Evolutionary conservation across 148 eudicot genomes (phyloP), one percentile per base, ranked within the genome.

Genomic region (Linanthus parryae): DNA sequence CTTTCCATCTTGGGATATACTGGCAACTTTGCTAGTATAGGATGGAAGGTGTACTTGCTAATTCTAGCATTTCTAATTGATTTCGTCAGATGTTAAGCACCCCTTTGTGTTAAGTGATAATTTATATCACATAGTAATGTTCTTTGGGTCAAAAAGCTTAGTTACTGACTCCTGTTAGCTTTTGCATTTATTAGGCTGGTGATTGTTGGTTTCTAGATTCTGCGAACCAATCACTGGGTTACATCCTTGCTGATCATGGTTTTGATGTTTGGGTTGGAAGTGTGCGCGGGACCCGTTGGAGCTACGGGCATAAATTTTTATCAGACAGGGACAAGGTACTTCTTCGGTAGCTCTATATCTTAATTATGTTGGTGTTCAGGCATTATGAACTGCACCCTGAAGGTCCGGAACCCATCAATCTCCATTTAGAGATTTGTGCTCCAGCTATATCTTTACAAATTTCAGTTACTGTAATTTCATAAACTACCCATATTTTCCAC

Each of bases 231-330:
- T 90, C 97, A 36, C 68, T 90, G 64, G 97, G 97, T 23, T 90
- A 76, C 66, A 68, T 91, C 50, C 97, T 91, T 51, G 94, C 95
- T 28, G 78, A 81, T 72, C 71, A 17, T 36, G 95, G 92, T 52
- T 91, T 80, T 70, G 97, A 91, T 74, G 97, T 86, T 12, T 91
- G 97, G 94, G 82, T 76, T 54, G 97, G 73, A 43, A 91, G 76
- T 69, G 92, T 91, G 48, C 81, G 97, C 37, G 95, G 97, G 23
- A 91, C 97, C 24, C 75, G 71, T 27, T 91, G 97, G 95, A 86
- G 95, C 67, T 78, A 74, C 63, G 94, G 95, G 7, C 97, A 91
- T 66, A 61, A 58, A 29, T 80, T 89, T 54, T 77, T 91, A 31
- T 80, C 84, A 2, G 79, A 61, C 56, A 71, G 61, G 66, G 82